Evolutionary conservation across 495 filamentous ascomycete species (phyloP).

Genomic region (Aspergillus affinis): DNA sequence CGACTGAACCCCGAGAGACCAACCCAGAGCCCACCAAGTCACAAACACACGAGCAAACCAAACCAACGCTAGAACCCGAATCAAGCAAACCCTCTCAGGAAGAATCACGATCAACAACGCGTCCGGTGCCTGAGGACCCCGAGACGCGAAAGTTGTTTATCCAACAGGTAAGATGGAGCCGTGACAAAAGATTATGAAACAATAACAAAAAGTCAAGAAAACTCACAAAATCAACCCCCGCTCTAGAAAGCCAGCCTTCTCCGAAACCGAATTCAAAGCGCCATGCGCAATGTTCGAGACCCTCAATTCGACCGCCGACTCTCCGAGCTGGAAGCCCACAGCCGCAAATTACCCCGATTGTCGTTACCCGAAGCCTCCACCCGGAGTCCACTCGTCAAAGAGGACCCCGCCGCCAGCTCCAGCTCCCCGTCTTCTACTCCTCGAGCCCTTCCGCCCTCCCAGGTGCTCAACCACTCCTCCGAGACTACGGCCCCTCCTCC

Average conservation of each 20-base stretch:
- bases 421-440: constrained; percentile 5
- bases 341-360: constrained; percentile 40
- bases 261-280: constrained; percentile 42
- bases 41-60: not conserved
- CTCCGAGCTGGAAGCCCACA: constrained; percentile 46
- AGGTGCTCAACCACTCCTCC: constrained; percentile 23
- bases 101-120: constrained; percentile 9
- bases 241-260: constrained; percentile 45
- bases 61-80: constrained; percentile 12
- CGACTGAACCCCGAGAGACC: constrained; percentile 17
- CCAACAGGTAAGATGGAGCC: constrained; percentile 32
- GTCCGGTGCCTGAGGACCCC: constrained; percentile 34
- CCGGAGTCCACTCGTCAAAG: constrained; percentile 18
- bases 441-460: constrained; percentile 18
- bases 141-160: constrained; percentile 45
- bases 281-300: constrained; percentile 43
- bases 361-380: constrained; percentile 26
- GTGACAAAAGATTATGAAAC: constrained; percentile 5
- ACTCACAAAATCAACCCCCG: constrained; percentile 4
- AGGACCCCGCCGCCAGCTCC: constrained; percentile 23
- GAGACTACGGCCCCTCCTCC: constrained; percentile 14
- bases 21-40: not conserved
- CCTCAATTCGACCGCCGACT: constrained; percentile 47
- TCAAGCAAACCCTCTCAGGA: constrained; percentile 19
- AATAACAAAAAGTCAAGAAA: not conserved